phyloP scores from a whole-genome alignment of 2,329 filamentous ascomycete species.

The Herpotrichia juniperi region DNA sequence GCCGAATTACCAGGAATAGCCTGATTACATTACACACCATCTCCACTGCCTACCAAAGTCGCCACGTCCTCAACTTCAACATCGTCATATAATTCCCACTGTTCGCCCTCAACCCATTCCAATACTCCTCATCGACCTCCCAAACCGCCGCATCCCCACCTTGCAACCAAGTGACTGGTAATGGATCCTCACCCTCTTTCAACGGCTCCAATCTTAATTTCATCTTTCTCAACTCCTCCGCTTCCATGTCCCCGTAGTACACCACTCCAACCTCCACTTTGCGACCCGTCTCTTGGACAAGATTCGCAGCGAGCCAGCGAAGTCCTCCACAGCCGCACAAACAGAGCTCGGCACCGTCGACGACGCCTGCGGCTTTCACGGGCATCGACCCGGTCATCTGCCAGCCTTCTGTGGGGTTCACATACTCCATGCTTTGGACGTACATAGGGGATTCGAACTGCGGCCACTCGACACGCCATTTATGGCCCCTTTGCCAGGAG shows the following conservation, averaged over 20 bases:
- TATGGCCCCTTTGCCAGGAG: slow-evolving; percentile 12
- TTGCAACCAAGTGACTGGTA: background rate
- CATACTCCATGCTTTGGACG: background rate
- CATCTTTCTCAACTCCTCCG: background rate
- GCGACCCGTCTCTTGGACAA: slow-evolving; percentile 7
- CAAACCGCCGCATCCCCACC: slow-evolving; percentile 1
- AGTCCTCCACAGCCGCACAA: slow-evolving; percentile 5
- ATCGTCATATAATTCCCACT: background rate
- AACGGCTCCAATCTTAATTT: background rate
- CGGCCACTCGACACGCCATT: slow-evolving; percentile 13
- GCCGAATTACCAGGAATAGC: no score
- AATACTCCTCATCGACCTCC: slow-evolving; percentile 8
- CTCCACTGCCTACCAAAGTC: no score
- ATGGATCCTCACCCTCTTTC: background rate
- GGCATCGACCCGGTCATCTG: background rate
- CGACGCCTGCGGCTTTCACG: background rate
- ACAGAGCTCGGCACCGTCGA: background rate
- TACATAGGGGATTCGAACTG: background rate
- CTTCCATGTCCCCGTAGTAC: slow-evolving; percentile 1
- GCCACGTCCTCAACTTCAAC: background rate
- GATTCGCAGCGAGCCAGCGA: background rate
- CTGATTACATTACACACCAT: background rate
- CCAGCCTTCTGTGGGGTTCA: background rate
- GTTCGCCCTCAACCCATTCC: slow-evolving; percentile 5
- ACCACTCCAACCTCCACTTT: slow-evolving; percentile 1